A percentile compares a stretch with the other conserved stretches of the same genome.
Evolutionary conservation across 225 moss, liverwort and hornwort genomes (phyloP).

Genomic region (Straminergon stramineum): DNA sequence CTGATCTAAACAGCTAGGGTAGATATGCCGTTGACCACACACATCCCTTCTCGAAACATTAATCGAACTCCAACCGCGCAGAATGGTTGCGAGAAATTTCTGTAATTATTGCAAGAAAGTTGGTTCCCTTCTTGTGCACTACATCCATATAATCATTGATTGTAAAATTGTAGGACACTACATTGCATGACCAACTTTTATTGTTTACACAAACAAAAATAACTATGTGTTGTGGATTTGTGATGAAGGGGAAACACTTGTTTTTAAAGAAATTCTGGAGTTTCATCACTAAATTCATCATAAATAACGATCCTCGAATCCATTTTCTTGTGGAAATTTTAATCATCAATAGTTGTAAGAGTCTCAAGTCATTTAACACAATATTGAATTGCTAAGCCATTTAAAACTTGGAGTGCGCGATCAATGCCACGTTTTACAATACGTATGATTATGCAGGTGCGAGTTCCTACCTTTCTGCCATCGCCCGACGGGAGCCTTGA

Average conservation of each 20-base stretch:
- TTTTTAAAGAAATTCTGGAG: background rate
- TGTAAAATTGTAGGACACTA: background rate
- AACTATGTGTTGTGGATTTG: background rate
- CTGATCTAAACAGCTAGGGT: background rate
- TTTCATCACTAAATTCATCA: background rate
- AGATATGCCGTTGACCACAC: background rate
- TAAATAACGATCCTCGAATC: background rate
- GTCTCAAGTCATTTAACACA: background rate
- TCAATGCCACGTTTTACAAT: background rate
- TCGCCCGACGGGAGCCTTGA: conserved; percentile 95
- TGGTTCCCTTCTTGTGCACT: background rate
- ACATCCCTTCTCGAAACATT: background rate
- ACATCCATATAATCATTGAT: background rate
- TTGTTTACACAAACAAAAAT: background rate
- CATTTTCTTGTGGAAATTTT: background rate
- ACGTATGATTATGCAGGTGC: background rate
- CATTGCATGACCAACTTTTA: background rate
- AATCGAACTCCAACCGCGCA: background rate
- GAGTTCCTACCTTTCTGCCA: conserved; percentile 80
- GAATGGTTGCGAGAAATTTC: background rate
- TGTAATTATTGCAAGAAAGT: background rate
- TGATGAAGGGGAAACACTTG: background rate
- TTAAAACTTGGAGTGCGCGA: background rate
- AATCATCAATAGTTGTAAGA: background rate
- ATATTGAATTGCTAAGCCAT: background rate